These are phyloP conservation scores for Diversispora epigaea DNA, from an alignment of 192 early-diverging fungal genomes.

Conservation along the genomic window DNA sequence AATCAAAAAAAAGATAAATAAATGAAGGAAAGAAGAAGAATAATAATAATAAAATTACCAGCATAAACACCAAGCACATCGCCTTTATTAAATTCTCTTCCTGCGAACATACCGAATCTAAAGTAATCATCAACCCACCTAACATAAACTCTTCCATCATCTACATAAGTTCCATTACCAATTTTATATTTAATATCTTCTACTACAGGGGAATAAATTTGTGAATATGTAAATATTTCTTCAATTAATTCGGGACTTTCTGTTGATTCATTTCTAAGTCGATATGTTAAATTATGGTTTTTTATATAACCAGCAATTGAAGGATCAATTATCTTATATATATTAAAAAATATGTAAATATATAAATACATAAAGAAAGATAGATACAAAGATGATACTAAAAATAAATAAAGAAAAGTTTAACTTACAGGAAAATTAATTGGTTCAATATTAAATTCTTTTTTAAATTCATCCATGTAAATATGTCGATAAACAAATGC, in stretches of 20 bases:
- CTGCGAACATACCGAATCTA: conserved; percentile 29
- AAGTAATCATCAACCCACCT: conserved; percentile 31
- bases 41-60: not conserved
- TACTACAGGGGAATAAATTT: not conserved
- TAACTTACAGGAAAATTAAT: conserved; percentile 16
- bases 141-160: conserved; percentile 26
- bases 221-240: not conserved
- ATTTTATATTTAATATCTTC: not conserved
- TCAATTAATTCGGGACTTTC: not conserved
- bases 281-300: not conserved
- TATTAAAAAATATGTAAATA: not conserved
- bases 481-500: conserved; percentile 29
- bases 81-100: not conserved
- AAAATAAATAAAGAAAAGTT: not conserved
- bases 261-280: not conserved
- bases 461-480: conserved; percentile 24
- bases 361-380: not conserved
- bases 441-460: conserved; percentile 25
- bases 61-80: conserved; percentile 19
- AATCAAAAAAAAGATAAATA: not conserved
- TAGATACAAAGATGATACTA: not conserved
- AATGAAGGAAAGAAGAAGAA: not conserved
- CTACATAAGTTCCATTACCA: conserved; percentile 25
- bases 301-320: not conserved
- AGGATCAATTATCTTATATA: not conserved